A percentile compares a stretch with the other conserved stretches of the same genome.
phyloP scores from a whole-genome alignment of 2,329 filamentous ascomycete genomes.

The Xylariaceae sp. region DNA sequence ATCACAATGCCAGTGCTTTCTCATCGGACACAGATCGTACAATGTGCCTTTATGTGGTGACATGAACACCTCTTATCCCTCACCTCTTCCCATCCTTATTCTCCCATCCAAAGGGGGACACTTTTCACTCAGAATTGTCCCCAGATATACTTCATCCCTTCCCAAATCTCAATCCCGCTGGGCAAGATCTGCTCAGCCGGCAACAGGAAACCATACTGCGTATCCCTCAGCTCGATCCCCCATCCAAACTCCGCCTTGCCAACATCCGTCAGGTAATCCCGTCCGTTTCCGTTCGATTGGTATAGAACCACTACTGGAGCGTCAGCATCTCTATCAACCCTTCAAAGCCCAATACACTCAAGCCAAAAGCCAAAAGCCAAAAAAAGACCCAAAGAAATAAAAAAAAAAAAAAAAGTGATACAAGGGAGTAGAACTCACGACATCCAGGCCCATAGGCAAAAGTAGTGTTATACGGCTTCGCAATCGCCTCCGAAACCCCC shows the following conservation, averaged over 20 bases:
- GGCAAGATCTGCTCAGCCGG: conserved; percentile 35
- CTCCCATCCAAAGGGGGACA: too few species aligned
- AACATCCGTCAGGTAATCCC: conserved; percentile 28
- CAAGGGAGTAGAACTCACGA: conserved; percentile 1
- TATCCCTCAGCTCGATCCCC: conserved; percentile 37
- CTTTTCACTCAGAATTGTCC: conserved; percentile 9
- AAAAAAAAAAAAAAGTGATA: too few species aligned
- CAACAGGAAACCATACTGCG: conserved; percentile 35
- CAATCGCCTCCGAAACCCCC: conserved; percentile 28
- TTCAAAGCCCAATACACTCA: too few species aligned
- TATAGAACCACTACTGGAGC: conserved; percentile 21
- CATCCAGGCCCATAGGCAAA: conserved; percentile 27
- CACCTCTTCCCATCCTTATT: too few species aligned
- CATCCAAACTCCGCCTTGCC: conserved; percentile 34
- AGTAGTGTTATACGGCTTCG: conserved; percentile 28
- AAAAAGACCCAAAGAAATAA: neutral
- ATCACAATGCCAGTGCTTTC: too few species aligned
- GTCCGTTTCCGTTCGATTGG: conserved; percentile 27
- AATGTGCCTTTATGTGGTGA: too few species aligned
- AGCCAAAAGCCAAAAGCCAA: neutral
- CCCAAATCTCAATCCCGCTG: conserved; percentile 33
- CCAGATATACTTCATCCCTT: conserved; percentile 28
- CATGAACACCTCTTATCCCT: too few species aligned
- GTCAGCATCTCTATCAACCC: neutral
- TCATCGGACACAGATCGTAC: too few species aligned